Evolutionary conservation across 2,329 filamentous ascomycete genomes (phyloP), one percentile per base, ranked within the genome.

Genomic region (Sclerotinia borealis): DNA sequence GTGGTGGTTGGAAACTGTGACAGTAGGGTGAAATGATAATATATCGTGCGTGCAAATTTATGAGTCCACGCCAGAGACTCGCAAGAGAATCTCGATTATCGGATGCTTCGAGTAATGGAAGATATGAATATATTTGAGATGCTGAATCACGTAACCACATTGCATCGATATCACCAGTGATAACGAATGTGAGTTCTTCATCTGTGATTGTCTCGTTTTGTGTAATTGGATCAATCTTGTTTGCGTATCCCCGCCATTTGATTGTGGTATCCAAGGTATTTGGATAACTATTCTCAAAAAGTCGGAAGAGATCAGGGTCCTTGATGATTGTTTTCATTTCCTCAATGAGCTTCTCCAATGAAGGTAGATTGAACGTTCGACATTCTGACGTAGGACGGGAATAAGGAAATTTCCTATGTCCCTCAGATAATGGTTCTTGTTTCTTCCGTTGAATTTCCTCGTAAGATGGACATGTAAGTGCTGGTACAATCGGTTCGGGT

Each of bases 81-180:
- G 87, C 86, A 27, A 91, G 78, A 1, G 86, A 87, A 70, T 86
- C 79, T 10, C 78, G 76, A 5, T 80, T 79, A 8, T 75, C 75
- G 22, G 82, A 85, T 6, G 81, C 78, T 67, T 80, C 79, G 22
- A 91, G 77, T n/a, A 90, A 76, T 2, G 84, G 82, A 47, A 87
- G 79, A 71, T 90, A 88, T 25, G 86, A 87, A 69, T 90, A 87
- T 71, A 91, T 81, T 74, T 91, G 88, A 68, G 88, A 89, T 11
- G 86, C 84, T n/a, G 90, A 93, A 75, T 96, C 92, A 51, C 92
- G 85, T 64, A 96, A 78, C 92, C 92, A 96, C 77, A 96, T 92
- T 2, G 93, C 93, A 68, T 96, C 88, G 75, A 85, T 85, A 69
- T 85, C 81, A 62, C 83, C 82, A 0, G 82, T 85, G 64, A 85